These are phyloP conservation scores for Pachyrhizus erosus DNA, from an alignment of 306 rosid species.

Conservation along the genomic window DNA sequence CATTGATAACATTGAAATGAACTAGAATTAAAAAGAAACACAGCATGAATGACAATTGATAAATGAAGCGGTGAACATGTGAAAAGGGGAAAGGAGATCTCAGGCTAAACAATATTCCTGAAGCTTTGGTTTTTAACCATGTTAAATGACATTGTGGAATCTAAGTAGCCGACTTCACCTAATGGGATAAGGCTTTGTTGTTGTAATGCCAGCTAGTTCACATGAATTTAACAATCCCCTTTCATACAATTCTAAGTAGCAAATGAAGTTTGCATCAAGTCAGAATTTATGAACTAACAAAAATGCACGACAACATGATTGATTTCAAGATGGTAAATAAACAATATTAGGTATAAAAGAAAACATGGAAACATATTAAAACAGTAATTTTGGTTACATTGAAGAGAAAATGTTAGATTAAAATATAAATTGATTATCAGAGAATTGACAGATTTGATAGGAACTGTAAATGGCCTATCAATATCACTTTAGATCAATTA, in stretches of 20 bases:
- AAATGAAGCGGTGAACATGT: not conserved
- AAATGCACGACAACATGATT: not conserved
- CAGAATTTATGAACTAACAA: not conserved
- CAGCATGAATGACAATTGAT: not conserved
- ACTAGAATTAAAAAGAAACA: too few relatives aligned
- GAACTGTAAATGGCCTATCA: not conserved
- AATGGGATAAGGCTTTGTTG: too few relatives aligned
- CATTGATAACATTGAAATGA: too few relatives aligned
- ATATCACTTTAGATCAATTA: not conserved
- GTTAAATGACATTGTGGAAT: too few relatives aligned
- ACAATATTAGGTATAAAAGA: not conserved
- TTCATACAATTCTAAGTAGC: not conserved
- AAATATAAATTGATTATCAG: not conserved
- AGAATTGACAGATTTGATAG: not conserved
- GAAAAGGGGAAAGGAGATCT: too few relatives aligned
- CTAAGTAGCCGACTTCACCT: too few relatives aligned
- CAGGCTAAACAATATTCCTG: too few relatives aligned
- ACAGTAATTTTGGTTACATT: not conserved
- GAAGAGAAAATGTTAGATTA: not conserved
- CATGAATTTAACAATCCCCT: not conserved
- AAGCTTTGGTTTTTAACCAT: too few relatives aligned
- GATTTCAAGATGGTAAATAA: constrained; percentile 2
- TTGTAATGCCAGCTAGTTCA: not conserved
- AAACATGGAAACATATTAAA: constrained; percentile 14
- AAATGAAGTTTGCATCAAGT: not conserved